Evolutionary conservation across 345 rosid species (phyloP).

Genomic region (Balakata baccata): DNA sequence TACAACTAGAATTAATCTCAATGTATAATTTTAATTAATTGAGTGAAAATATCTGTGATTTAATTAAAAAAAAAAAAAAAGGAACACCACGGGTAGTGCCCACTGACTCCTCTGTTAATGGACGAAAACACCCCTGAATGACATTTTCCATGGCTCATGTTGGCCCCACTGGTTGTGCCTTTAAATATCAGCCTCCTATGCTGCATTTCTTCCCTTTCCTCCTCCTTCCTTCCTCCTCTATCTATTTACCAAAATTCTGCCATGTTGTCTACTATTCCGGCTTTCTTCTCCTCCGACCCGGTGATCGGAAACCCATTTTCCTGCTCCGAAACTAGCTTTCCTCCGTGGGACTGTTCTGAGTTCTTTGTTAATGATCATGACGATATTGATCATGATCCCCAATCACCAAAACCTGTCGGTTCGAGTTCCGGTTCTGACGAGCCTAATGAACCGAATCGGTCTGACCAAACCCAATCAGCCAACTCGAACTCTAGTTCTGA

Average conservation of each 20-base stretch:
- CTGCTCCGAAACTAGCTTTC: constrained; percentile 44
- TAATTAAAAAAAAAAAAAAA: constrained; percentile 19
- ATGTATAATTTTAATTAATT: no score
- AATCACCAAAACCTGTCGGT: constrained; percentile 40
- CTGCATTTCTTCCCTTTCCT: constrained; percentile 88
- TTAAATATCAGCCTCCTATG: constrained; percentile 59
- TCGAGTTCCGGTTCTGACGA: constrained; percentile 43
- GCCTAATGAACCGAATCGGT: constrained; percentile 35
- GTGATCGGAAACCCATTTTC: constrained; percentile 39
- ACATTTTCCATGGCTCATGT: constrained; percentile 5
- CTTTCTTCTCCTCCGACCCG: constrained; percentile 34
- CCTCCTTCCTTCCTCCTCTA: constrained; percentile 48
- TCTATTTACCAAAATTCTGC: constrained; percentile 23
- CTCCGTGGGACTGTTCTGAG: constrained; percentile 60
- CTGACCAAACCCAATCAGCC: constrained; percentile 16
- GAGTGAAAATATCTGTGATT: no score
- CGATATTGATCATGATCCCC: constrained; percentile 6
- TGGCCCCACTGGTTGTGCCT: constrained; percentile 29
- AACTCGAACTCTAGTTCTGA: constrained; percentile 39
- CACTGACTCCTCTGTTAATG: constrained; percentile 36
- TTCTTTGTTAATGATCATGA: constrained; percentile 18
- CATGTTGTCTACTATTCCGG: constrained; percentile 60
- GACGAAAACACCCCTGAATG: constrained; percentile 27
- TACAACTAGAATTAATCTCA: no score
- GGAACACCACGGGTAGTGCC: constrained; percentile 42